Percentiles rank a stretch among this genome's conserved stretches.
phyloP scores from a whole-genome alignment of 129 eudicot genomes.

The Oenanthe sinensis region DNA sequence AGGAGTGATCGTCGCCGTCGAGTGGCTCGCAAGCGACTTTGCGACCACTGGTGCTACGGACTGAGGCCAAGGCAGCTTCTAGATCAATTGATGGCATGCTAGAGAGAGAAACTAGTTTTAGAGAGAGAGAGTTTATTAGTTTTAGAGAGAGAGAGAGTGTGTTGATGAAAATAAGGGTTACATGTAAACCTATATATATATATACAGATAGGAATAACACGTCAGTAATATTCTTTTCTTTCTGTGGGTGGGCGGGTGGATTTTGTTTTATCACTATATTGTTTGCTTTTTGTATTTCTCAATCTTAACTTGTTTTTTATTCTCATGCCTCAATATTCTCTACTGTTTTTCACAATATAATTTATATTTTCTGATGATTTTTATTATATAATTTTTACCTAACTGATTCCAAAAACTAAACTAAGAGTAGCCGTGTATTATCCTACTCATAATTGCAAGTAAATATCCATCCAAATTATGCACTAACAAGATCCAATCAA shows the following conservation, averaged over 20 bases:
- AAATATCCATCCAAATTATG: no score
- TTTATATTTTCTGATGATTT: no score
- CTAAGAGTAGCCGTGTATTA: no score
- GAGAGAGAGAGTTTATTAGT: conserved; percentile 1
- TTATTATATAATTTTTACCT: no score
- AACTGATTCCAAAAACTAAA: no score
- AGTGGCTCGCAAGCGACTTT: conserved; percentile 34
- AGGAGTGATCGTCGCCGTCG: conserved; percentile 17
- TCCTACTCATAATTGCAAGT: no score
- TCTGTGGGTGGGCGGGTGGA: background rate
- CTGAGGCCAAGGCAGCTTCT: conserved; percentile 29
- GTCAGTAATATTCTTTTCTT: background rate
- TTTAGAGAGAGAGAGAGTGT: conserved; percentile 1
- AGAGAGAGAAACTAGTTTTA: conserved; percentile 4
- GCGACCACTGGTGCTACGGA: conserved; percentile 28
- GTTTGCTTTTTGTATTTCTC: no score
- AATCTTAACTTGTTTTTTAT: no score
- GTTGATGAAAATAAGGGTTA: background rate
- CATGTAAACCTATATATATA: background rate
- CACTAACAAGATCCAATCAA: no score
- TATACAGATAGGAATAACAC: background rate
- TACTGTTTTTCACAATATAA: no score
- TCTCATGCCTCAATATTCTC: no score
- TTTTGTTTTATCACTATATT: no score
- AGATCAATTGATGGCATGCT: conserved; percentile 45